Base-by-base conservation (phyloP, 2,329 filamentous ascomycete genomes). In the Apiospora koreana region DNA sequence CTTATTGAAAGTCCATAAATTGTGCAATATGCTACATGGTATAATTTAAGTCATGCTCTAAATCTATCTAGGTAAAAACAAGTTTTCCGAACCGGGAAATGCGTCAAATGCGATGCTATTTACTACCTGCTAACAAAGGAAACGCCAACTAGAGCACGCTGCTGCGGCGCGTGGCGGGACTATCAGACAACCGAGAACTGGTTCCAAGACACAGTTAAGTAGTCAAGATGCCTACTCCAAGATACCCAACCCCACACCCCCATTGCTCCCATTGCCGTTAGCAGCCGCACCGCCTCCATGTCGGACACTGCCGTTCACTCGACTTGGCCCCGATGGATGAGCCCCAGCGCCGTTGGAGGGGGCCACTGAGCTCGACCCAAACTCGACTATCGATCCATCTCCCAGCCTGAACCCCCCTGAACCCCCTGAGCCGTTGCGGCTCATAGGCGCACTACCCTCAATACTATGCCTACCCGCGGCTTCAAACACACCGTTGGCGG, bases 351-450 rank as follows among this genome's bases (percentile, higher is more conserved):
- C 35, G 46, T 41, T 38, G 3, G 31, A 35, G 14, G 31, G 54
- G 18, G 7, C 23, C 7, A 43, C 35, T 21, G 54, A 43, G 10
- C 18, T 70, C 23, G 43, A 48, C 12, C 77, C 78, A 43, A 79
- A 79, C 68, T 76, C 77, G 38, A 79, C 74, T 2, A 78, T 69
- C 8, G 69, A 72, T 3, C 77, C 77, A 43, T 78, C 71, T 18
- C 74, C 72, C 21, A 79, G 73, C 42, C 74, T 71, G 48, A 79
- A 72, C 1, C 77, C 78, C 2, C 76, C 77, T 7, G 78, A 78
- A 1, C 77, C 78, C 1, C 75, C 77, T 3, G 78, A 78, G 21
- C 71, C 74, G 0, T 76, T 74, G 12, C 76, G 74, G 5, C 66
- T 50, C 77, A 76, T 78, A 16, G 75, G 69, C 62, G 76, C 76